Evolutionary conservation across 305 asterid species (phyloP), one percentile per base, ranked within the genome.

Genomic region (Vinca major): DNA sequence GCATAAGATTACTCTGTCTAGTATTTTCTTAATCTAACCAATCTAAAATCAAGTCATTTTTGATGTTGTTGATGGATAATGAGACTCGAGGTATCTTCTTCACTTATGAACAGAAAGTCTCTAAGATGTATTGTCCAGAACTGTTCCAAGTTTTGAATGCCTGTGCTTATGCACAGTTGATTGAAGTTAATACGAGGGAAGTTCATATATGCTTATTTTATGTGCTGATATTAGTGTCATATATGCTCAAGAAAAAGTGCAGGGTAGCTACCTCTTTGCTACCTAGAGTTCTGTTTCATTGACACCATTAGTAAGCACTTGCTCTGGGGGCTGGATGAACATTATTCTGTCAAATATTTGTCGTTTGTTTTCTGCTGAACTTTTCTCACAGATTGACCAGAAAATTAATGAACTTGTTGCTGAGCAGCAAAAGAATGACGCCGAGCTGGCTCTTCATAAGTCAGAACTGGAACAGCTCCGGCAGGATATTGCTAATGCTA

Each of bases 381-480:
- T 66, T 75, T 74, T 73, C 89, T 66, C 72, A 94, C 99, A 81
- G 86, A 91, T 86, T 68, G 97, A 94, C 76, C 95, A 89, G 86
- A 81, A 84, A 84, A 94, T 94, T 80, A 89, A 85, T 78, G 92
- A 89, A 83, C 85, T 94, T 69, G 86, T 94, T 75, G 82, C 96
- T 71, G 99, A 94, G 87, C 97, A 91, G 82, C 97, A 94, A 82
- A 94, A 91, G 77, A 89, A 82, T 75, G 97, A 94, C 74, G 99
- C 99, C 81, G 82, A 86, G 84, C 75, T 88, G 86, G 89, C 97
- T 80, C 97, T 88, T 76, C 97, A 88, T 74, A 91, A 82, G 81
- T 91, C 96, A 58, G 71, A 80, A 68, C 72, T 91, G 77, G 99
- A 88, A 82, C 97, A 91, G 81, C 86, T 86, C 77, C 89, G 79